Percentiles rank a stretch among this genome's conserved stretches.
These are phyloP conservation scores for Aspergillus brunneoviolaceus DNA, from an alignment of 2,329 filamentous ascomycete species.

Conservation along the genomic window DNA sequence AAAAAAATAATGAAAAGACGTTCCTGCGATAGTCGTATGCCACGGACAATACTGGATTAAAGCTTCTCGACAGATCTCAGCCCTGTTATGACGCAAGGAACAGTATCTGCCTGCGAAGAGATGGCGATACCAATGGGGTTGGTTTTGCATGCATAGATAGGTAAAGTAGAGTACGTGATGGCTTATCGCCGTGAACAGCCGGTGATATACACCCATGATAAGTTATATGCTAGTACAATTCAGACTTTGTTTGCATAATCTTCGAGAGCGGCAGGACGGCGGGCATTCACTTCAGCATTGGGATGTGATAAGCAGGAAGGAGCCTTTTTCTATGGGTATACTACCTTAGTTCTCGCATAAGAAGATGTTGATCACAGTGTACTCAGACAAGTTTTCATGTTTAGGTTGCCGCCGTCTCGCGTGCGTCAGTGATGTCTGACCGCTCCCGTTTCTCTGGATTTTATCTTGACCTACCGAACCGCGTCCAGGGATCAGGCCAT, in stretches of 20 bases:
- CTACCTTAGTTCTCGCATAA: neutral
- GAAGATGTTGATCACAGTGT: slow-evolving; percentile 7
- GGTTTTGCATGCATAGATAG: neutral
- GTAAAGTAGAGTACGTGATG: neutral
- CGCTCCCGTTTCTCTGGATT: slow-evolving; percentile 8
- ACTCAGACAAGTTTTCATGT: neutral
- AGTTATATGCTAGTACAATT: neutral
- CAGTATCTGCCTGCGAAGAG: neutral
- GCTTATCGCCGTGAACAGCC: too few species aligned
- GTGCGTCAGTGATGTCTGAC: slow-evolving; percentile 12
- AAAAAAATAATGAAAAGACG: neutral
- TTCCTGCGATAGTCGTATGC: neutral
- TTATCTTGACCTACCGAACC: neutral
- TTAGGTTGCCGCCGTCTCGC: slow-evolving; percentile 19
- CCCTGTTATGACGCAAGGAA: neutral
- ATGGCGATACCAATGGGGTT: neutral
- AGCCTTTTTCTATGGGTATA: neutral
- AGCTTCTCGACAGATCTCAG: neutral
- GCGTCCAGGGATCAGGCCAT: slow-evolving; percentile 8
- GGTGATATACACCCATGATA: neutral
- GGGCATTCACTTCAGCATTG: neutral
- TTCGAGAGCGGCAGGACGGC: neutral
- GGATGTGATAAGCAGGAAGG: neutral
- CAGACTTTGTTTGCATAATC: neutral
- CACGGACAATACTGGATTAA: neutral